phyloP scores from a whole-genome alignment of 768 basidiomycete species.

The Pleurotus eryngii region DNA sequence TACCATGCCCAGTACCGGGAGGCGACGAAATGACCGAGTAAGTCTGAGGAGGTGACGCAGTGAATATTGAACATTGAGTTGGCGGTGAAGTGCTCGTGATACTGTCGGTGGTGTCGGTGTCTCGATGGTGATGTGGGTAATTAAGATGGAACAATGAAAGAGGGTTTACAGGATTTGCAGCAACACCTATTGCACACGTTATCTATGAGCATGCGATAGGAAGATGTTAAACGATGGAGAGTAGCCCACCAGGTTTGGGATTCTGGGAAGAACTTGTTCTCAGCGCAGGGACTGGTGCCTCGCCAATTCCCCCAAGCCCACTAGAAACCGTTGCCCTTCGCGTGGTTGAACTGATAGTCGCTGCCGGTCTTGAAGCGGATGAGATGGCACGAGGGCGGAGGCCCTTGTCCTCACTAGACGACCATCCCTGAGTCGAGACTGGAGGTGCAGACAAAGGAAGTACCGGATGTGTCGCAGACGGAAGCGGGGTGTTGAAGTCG shows the following conservation, averaged over 20 bases:
- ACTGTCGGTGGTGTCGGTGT: background rate
- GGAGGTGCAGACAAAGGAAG: background rate
- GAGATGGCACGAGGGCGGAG: background rate
- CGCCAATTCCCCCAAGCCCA: conserved; percentile 59
- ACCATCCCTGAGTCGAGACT: background rate
- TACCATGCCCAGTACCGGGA: background rate
- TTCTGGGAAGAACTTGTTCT: conserved; percentile 17
- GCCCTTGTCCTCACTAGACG: background rate
- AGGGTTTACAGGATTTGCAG: background rate
- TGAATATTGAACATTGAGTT: background rate
- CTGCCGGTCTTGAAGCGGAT: background rate
- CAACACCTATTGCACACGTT: background rate
- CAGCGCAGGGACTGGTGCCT: conserved; percentile 48
- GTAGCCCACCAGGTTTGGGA: background rate
- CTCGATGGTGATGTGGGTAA: background rate
- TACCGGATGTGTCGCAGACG: background rate
- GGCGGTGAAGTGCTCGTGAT: background rate
- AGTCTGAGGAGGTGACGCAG: conserved; percentile 4
- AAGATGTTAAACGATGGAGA: background rate
- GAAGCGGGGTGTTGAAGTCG: conserved; percentile 13
- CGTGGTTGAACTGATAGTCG: background rate
- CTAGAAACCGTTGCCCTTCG: conserved; percentile 35
- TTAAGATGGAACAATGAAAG: background rate
- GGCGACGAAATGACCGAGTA: conserved; percentile 3
- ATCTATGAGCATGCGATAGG: background rate